These are phyloP conservation scores for Cyclostephanos tholiformis DNA, from an alignment of 108 stramenopile genomes.

Conservation along the genomic window DNA sequence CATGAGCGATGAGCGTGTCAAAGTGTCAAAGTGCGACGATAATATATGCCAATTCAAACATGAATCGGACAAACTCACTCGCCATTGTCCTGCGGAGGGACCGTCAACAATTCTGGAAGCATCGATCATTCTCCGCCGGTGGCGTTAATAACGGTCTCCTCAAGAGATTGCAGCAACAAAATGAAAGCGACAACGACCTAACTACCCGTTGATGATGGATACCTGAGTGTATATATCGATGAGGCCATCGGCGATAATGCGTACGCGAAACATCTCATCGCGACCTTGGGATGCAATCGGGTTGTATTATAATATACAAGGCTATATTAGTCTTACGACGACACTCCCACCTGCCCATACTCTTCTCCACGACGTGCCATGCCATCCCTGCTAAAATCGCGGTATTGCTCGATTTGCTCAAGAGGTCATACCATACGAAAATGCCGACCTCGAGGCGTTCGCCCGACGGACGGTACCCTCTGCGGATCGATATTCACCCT, in stretches of 20 bases:
- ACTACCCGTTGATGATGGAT: conserved; percentile 29
- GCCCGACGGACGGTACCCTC: conserved; percentile 31
- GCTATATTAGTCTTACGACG: conserved; percentile 42
- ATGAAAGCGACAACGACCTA: too few relatives aligned
- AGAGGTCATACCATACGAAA: too few relatives aligned
- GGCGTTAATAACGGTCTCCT: conserved; percentile 18
- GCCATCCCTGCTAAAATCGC: conserved; percentile 19
- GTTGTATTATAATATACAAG: conserved; percentile 46
- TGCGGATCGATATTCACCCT: conserved; percentile 43
- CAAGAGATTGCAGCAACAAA: conserved; percentile 32
- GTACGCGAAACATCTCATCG: conserved; percentile 16
- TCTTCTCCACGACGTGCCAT: conserved; percentile 31
- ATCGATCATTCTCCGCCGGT: conserved; percentile 3
- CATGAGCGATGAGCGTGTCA: too few relatives aligned
- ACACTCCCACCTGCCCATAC: conserved; percentile 27
- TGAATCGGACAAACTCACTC: not conserved
- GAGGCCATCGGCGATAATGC: conserved; percentile 27
- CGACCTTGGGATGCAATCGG: conserved; percentile 20
- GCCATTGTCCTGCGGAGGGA: not conserved
- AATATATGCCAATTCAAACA: not conserved
- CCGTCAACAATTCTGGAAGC: conserved; percentile 2
- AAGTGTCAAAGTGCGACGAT: too few relatives aligned
- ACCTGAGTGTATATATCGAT: conserved; percentile 43
- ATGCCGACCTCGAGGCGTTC: conserved; percentile 37
- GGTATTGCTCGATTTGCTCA: conserved; percentile 30